Conservation (phyloP, 805 yeast species). For the Kodamaea neixiangensis region DNA sequence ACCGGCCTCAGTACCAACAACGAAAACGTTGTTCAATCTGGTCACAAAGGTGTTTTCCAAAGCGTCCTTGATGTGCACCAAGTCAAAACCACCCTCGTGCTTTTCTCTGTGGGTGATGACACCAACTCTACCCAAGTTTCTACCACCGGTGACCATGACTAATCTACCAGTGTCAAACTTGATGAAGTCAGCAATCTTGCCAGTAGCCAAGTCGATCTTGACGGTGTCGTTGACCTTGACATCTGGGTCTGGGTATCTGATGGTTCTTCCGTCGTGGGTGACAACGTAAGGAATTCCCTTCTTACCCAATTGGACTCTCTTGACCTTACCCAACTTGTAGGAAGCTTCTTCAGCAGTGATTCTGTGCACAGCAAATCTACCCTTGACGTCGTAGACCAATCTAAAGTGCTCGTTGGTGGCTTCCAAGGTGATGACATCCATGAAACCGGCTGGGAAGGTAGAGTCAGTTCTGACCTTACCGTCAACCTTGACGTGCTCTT, state of each 20-base stretch:
- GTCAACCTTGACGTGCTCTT: constrained; percentile 64
- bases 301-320: constrained; percentile 98
- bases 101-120: constrained; percentile 93
- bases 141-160: constrained; percentile 96
- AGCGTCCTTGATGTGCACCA: constrained; percentile 94
- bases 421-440: constrained; percentile 97
- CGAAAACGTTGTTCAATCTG: constrained; percentile 90
- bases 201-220: constrained; percentile 93
- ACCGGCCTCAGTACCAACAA: constrained; percentile 87
- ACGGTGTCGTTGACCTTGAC: constrained; percentile 98
- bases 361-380: constrained; percentile 99
- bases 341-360: constrained; percentile 98
- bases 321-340: constrained; percentile 97
- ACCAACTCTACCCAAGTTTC: constrained; percentile 98
- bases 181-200: constrained; percentile 87
- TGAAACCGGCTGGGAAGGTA: constrained; percentile 99
- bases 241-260: constrained; percentile 98
- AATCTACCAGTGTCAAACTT: constrained; percentile 88
- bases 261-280: constrained; percentile 99
- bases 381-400: constrained; percentile 97
- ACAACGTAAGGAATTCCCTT: constrained; percentile 97
- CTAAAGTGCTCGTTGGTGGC: constrained; percentile 99
- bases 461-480: constrained; percentile 99
- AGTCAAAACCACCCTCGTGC: constrained; percentile 98
- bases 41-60: constrained; percentile 95